Conservation (phyloP, 768 basidiomycete species). For the Xanthoconium purpureum region DNA sequence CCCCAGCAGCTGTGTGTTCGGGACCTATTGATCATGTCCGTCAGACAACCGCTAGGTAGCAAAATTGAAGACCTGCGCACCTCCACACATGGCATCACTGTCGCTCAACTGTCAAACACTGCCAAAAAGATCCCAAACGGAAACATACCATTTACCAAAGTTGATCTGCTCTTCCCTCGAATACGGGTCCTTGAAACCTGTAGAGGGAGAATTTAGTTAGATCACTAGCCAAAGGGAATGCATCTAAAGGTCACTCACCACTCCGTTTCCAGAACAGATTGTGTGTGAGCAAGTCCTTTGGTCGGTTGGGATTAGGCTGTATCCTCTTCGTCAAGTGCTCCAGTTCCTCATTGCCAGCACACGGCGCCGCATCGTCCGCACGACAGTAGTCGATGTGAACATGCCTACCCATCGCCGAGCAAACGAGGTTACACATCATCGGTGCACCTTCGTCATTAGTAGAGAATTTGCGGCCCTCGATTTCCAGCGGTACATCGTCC, state of each 20-base stretch:
- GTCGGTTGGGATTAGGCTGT: slow-evolving; percentile 42
- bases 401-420: slow-evolving; percentile 54
- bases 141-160: slow-evolving; percentile 51
- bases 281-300: slow-evolving; percentile 57
- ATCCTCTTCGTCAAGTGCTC: slow-evolving; percentile 46
- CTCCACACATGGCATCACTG: slow-evolving; percentile 52
- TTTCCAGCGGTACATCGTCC: slow-evolving; percentile 47
- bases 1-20: slow-evolving; percentile 44
- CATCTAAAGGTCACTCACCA: slow-evolving; percentile 34
- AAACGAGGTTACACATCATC: slow-evolving; percentile 60
- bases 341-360: slow-evolving; percentile 39
- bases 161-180: slow-evolving; percentile 52
- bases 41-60: background rate
- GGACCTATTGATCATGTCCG: slow-evolving; percentile 36
- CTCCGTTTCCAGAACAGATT: slow-evolving; percentile 55
- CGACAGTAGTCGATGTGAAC: slow-evolving; percentile 57
- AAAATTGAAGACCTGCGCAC: slow-evolving; percentile 23
- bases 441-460: slow-evolving; percentile 56
- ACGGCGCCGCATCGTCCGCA: slow-evolving; percentile 34
- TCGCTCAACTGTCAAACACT: background rate
- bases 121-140: background rate
- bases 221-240: background rate
- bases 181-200: slow-evolving; percentile 65
- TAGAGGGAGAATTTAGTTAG: too few relatives aligned
- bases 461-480: slow-evolving; percentile 54